Conservation (phyloP, 768 basidiomycete genomes). For the Naganishia onofrii region DNA sequence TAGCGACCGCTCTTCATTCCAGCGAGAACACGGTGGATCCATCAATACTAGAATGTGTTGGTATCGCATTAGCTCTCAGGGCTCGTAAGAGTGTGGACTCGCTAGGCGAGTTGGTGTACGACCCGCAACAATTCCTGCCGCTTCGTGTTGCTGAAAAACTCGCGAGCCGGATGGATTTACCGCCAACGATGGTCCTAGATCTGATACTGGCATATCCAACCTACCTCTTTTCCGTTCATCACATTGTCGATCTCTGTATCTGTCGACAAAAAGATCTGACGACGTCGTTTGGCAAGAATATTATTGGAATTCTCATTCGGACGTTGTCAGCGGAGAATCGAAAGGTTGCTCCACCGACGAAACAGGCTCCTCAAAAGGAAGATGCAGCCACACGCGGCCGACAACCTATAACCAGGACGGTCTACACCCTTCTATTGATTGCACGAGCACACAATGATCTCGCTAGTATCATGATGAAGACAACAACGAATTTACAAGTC, state of each 20-base stretch:
- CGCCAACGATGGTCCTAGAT: slow-evolving; percentile 19
- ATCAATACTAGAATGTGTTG: slow-evolving; percentile 10
- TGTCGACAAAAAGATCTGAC: not conserved
- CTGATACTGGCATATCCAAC: slow-evolving; percentile 28
- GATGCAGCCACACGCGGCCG: not conserved
- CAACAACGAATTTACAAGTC: not conserved
- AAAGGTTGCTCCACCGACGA: slow-evolving; percentile 3
- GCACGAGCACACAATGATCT: slow-evolving; percentile 27
- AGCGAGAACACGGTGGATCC: not conserved
- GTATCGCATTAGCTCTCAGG: slow-evolving; percentile 1
- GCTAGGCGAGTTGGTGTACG: slow-evolving; percentile 10
- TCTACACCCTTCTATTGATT: slow-evolving; percentile 27
- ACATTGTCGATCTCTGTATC: slow-evolving; percentile 8
- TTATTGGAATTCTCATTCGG: slow-evolving; percentile 18
- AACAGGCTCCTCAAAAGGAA: not conserved
- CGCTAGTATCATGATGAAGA: not conserved
- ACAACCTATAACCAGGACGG: not conserved
- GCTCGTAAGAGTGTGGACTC: slow-evolving; percentile 4
- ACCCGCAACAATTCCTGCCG: slow-evolving; percentile 1
- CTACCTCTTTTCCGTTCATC: slow-evolving; percentile 13
- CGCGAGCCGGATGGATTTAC: not conserved
- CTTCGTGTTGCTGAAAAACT: not conserved
- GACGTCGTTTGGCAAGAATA: slow-evolving; percentile 8
- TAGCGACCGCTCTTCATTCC: not conserved
- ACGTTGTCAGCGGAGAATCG: slow-evolving; percentile 16